Evolutionary conservation across 2,329 filamentous ascomycete species (phyloP), one percentile per base, ranked within the genome.

Genomic region (Chaetomiaceae sp.): DNA sequence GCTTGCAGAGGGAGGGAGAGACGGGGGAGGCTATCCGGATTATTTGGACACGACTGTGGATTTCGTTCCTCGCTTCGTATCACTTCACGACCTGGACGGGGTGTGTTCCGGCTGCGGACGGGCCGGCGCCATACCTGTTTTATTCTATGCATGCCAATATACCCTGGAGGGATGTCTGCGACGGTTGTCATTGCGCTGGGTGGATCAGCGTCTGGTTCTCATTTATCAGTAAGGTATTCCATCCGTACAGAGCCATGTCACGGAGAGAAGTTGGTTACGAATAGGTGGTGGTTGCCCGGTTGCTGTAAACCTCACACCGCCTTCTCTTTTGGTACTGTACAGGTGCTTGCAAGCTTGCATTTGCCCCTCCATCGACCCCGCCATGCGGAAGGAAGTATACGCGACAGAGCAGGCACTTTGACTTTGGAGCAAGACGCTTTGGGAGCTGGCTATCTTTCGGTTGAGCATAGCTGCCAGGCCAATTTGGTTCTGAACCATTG

Each of bases 131-230:
- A 39, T 42, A 12, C 24, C 15, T 46, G 35, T 24, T 42, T 27
- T 35, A 49, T 45, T 33, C 47, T 42, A 22, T 34, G 47, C 42
- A 44, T 43, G 42, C 37, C 32, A 43, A 41, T 49, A 50, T 50
- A 50, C 43, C 48, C 48, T 38, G 39, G 43, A 39, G 36, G 17
- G n/a, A n/a, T n/a, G n/a, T n/a, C n/a, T n/a, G n/a, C n/a, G n/a
- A n/a, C n/a, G n/a, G n/a, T n/a, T n/a, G n/a, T n/a, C n/a, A n/a
- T n/a, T n/a, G n/a, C n/a, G n/a, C n/a, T n/a, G n/a, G n/a, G n/a
- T n/a, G n/a, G n/a, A n/a, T n/a, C n/a, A n/a, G n/a, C n/a, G n/a
- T n/a, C n/a, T n/a, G n/a, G n/a, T n/a, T n/a, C n/a, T n/a, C n/a
- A n/a, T n/a, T n/a, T n/a, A n/a, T n/a, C n/a, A n/a, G n/a, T n/a